Base-by-base conservation (phyloP, 352 stramenopile species). In the Phytophthora palmivora region DNA sequence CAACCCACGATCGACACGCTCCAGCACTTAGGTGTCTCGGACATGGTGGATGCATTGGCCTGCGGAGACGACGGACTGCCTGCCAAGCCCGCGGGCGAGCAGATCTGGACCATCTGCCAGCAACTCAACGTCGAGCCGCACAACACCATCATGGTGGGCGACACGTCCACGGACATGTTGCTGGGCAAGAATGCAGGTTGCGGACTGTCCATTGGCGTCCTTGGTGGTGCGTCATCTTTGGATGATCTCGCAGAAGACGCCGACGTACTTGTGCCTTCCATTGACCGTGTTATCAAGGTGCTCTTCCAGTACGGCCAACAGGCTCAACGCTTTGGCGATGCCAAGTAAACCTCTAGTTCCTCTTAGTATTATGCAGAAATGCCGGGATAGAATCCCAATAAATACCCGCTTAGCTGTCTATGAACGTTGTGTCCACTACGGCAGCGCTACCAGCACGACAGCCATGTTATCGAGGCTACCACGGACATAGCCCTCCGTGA, bases 391-490 rank as follows among this genome's bases (percentile, higher is more conserved):
- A 57, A 43, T 9, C 22, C 44, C 33, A 67, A 67, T 67, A 63
- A 65, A 69, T 64, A 58, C 24, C 26, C 22, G 15, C 24, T 67
- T 53, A 44, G 33, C 49, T 60, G 55, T 57, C 62, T 61, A 58
- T 19, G 28, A 38, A 15, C 22, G n/a, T 26, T 14, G 28, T 39
- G 10, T 36, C 38, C 28, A 26, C 21, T 53, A 69, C 12, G 63
- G 24, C 21, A 79, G 48, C 18, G 42, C 56, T 5, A 88, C 69
- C 2, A 89, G 53, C 9, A 92, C 84, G 14, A 96, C 85, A 24
- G 92, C 96, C 62, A 98, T 93, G 58, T 99, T 99, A 64, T 99
- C 96, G 5, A 89, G 88, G 45, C 89, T 98, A 44, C 96, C 96
- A 44, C 94, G 83, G n/a, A 98, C 81, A 61, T 97, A 98, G 26